phyloP scores from a whole-genome alignment of 345 rosid species.

The Lepidium sativum region DNA sequence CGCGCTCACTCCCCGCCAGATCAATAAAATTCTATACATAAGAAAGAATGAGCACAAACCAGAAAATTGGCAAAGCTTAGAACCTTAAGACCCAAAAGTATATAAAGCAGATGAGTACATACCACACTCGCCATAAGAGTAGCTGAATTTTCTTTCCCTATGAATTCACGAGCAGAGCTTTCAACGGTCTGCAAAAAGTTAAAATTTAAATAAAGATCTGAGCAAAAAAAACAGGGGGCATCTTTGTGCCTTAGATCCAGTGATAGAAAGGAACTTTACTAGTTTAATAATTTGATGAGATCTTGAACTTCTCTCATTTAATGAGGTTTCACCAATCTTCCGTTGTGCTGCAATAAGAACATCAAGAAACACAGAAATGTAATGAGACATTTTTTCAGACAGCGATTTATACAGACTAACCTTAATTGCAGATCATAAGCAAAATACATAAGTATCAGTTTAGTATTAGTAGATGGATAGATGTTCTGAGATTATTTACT shows the following conservation, averaged over 20 bases:
- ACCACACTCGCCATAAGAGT: conserved; percentile 94
- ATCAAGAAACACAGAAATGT: conserved; percentile 7
- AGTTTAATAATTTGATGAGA: conserved; percentile 98
- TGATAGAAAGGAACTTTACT: conserved; percentile 32
- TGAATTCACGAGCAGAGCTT: conserved; percentile 90
- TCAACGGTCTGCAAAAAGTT: conserved; percentile 60
- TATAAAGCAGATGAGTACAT: conserved; percentile 17
- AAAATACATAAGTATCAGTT: neutral
- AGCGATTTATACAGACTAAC: neutral
- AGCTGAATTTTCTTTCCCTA: conserved; percentile 86
- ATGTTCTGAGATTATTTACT: conserved; percentile 38
- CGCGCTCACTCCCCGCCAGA: conserved; percentile 97
- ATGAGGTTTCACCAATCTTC: conserved; percentile 78
- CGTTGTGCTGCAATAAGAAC: conserved; percentile 64
- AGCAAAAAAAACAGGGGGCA: neutral
- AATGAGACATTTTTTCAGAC: neutral
- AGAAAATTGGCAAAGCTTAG: neutral
- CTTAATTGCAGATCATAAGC: conserved; percentile 1
- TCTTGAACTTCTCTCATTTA: conserved; percentile 96
- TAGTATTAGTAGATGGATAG: neutral
- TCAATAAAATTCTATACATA: conserved; percentile 77
- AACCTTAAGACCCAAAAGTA: neutral
- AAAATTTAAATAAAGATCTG: neutral
- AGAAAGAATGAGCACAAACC: conserved; percentile 8
- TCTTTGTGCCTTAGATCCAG: neutral